phyloP scores from a whole-genome alignment of 352 stramenopile species.

The Globisporangium nunn region DNA sequence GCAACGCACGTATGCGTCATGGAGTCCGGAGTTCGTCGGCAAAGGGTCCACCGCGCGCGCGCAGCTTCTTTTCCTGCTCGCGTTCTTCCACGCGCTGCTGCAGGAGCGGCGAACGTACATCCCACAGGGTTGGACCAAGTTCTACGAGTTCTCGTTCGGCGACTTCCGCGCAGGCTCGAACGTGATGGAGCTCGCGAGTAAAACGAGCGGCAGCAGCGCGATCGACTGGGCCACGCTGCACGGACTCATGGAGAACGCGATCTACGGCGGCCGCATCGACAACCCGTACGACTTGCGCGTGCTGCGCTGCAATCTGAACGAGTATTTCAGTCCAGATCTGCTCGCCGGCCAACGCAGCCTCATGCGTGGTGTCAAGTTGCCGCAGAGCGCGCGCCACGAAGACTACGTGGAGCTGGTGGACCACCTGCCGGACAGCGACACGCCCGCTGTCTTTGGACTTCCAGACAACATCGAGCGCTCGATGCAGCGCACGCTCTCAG shows the following conservation, averaged over 20 bases:
- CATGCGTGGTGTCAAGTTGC: constrained; percentile 63
- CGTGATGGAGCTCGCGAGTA: constrained; percentile 78
- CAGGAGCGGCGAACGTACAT: constrained; percentile 90
- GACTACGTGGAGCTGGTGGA: constrained; percentile 73
- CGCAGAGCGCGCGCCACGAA: constrained; percentile 47
- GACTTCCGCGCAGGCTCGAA: constrained; percentile 91
- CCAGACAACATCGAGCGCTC: constrained; percentile 93
- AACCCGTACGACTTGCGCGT: constrained; percentile 91
- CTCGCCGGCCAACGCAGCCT: constrained; percentile 56
- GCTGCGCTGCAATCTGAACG: constrained; percentile 76
- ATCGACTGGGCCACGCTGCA: constrained; percentile 91
- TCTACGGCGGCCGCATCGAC: constrained; percentile 93
- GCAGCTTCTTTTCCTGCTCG: constrained; percentile 85
- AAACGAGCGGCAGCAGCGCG: constrained; percentile 19
- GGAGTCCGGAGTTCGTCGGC: constrained; percentile 72
- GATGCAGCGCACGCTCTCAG: constrained; percentile 86
- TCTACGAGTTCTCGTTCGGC: constrained; percentile 94
- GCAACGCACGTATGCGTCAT: constrained; percentile 88
- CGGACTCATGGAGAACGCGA: constrained; percentile 93
- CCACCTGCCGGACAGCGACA: constrained; percentile 59
- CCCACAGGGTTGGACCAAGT: constrained; percentile 94
- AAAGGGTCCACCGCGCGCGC: constrained; percentile 31
- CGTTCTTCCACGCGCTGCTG: constrained; percentile 86
- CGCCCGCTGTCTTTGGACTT: constrained; percentile 86
- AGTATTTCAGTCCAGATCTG: constrained; percentile 85